A percentile compares a stretch with the other conserved stretches of the same genome.
Conservation (phyloP, 2,329 filamentous ascomycete genomes). For the Emergomyces orientalis region DNA sequence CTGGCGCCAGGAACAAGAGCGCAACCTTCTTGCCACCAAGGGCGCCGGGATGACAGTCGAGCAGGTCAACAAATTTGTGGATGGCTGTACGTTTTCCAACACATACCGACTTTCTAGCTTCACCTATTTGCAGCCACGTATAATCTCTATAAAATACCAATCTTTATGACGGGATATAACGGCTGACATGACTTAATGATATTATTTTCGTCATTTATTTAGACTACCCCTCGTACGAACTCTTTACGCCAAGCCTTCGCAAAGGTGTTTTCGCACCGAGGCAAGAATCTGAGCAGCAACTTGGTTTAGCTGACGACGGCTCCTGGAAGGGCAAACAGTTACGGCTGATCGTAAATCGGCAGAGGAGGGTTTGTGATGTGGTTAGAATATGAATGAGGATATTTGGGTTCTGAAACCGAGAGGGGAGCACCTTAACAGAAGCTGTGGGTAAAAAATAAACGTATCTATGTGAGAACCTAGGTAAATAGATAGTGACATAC, state of each 20-base stretch:
- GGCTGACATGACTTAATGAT: background rate
- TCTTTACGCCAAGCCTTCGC: slow-evolving; percentile 54
- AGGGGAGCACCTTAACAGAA: too few relatives aligned
- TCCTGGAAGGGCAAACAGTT: slow-evolving; percentile 48
- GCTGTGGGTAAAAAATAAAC: too few relatives aligned
- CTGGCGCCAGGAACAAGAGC: slow-evolving; percentile 77
- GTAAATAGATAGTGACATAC: too few relatives aligned
- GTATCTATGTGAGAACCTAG: too few relatives aligned
- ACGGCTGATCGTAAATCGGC: slow-evolving; percentile 51
- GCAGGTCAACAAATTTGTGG: slow-evolving; percentile 66
- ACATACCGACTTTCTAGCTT: background rate
- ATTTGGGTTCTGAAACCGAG: background rate
- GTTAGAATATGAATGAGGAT: slow-evolving; percentile 37
- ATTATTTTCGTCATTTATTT: slow-evolving; percentile 1
- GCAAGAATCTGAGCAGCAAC: slow-evolving; percentile 3
- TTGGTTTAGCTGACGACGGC: slow-evolving; percentile 13
- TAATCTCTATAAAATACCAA: background rate
- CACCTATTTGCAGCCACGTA: background rate
- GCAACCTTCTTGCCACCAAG: slow-evolving; percentile 53
- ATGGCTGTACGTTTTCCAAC: slow-evolving; percentile 44
- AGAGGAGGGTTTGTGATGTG: slow-evolving; percentile 51
- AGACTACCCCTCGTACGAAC: slow-evolving; percentile 63
- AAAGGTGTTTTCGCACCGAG: slow-evolving; percentile 44
- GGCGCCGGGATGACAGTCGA: slow-evolving; percentile 75
- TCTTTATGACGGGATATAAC: background rate